phyloP scores from a whole-genome alignment of 163 green algal genomes.

The Scenedesmus sp. region DNA sequence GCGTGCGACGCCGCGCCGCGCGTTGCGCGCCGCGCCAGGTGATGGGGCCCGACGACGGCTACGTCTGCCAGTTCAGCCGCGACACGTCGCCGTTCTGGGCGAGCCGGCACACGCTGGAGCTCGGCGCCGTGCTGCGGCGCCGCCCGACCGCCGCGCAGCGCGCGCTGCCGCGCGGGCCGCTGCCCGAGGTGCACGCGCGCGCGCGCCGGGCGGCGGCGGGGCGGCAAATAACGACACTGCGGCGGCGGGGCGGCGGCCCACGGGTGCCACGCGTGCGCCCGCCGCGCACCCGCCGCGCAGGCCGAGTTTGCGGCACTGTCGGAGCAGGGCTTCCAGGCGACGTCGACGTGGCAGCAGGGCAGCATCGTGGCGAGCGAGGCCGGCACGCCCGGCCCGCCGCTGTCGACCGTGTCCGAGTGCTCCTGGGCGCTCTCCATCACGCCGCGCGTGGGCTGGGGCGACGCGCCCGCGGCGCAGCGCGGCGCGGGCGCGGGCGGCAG shows the following conservation, averaged over 20 bases:
- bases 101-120: slow-evolving; percentile 60
- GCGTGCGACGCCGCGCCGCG: background rate
- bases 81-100: slow-evolving; percentile 86
- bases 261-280: background rate
- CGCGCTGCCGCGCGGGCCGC: slow-evolving; percentile 15
- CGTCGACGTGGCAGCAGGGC: slow-evolving; percentile 77
- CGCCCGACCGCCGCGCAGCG: slow-evolving; percentile 7
- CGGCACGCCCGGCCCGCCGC: slow-evolving; percentile 45
- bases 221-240: no score
- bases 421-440: slow-evolving; percentile 84
- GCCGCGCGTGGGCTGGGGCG: slow-evolving; percentile 85
- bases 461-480: background rate
- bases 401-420: slow-evolving; percentile 71
- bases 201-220: no score
- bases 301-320: slow-evolving; percentile 71
- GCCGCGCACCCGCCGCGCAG: slow-evolving; percentile 42
- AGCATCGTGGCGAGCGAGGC: slow-evolving; percentile 60
- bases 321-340: slow-evolving; percentile 87
- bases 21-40: no score
- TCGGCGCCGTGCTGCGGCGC: slow-evolving; percentile 76
- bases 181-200: slow-evolving; percentile 48
- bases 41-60: slow-evolving; percentile 92
- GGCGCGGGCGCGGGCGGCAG: background rate
- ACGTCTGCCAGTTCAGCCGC: slow-evolving; percentile 88
- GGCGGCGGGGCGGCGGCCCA: no score